These are phyloP conservation scores for Parsonsia alboflavescens DNA, from an alignment of 257 asterid species.

Conservation along the genomic window DNA sequence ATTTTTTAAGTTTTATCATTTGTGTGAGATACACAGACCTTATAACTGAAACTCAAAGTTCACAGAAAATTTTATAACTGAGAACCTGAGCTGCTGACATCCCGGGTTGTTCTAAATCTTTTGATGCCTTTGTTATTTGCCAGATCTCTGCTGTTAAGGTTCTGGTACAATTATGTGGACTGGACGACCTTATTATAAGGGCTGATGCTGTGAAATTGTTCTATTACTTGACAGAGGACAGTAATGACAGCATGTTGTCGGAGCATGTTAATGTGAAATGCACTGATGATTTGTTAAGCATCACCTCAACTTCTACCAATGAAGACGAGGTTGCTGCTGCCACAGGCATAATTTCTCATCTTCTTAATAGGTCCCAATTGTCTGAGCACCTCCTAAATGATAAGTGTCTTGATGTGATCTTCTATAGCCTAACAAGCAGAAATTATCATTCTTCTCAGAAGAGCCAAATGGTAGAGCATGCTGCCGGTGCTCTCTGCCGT, in stretches of 20 bases:
- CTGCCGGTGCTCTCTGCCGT: conserved; percentile 1
- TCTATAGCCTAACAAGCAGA: neutral
- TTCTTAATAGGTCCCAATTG: neutral
- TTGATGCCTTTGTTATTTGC: neutral
- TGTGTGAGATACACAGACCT: neutral
- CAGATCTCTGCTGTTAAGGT: conserved; percentile 2
- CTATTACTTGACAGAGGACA: conserved; percentile 2
- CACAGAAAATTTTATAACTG: neutral
- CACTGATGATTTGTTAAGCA: neutral
- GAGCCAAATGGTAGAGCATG: neutral
- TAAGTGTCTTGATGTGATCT: neutral
- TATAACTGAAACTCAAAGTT: neutral
- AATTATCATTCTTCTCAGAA: conserved; percentile 5
- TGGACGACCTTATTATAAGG: neutral
- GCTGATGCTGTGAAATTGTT: conserved; percentile 7
- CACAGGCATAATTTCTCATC: neutral
- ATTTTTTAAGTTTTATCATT: neutral
- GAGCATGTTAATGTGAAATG: conserved; percentile 1
- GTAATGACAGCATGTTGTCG: neutral
- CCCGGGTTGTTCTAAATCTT: no score
- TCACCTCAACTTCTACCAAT: neutral
- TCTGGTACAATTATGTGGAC: neutral
- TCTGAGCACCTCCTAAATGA: neutral
- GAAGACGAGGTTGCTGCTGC: conserved; percentile 6
- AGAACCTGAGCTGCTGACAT: no score